Evolutionary conservation across 257 asterid species (phyloP), one percentile per base, ranked within the genome.

Genomic region (Coffea eugenioides): DNA sequence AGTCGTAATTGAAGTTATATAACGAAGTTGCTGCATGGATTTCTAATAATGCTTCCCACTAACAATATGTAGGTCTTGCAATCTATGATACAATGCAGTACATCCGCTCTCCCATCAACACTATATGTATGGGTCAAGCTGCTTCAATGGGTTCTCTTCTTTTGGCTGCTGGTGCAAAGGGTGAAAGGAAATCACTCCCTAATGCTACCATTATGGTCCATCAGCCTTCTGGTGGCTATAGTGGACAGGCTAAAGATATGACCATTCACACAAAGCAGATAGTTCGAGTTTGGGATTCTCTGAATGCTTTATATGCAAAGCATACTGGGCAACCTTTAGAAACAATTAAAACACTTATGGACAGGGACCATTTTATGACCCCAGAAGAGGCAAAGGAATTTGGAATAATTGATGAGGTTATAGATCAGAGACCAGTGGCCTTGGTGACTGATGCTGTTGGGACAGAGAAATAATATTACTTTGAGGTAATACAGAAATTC

Each of bases 101-200:
- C 77, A 95, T 95, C 69, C 87, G 95, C 64, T 95, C 97, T 80
- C 99, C 99, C 34, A 85, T 95, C 82, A 90, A 92, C 75, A 95
- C 99, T 8, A 90, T 87, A 69, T 95, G 99, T 79, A 88, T 95
- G 75, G 99, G 99, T 49, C 99, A 92, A 85, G 98, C 99, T 78
- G 98, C 99, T 80, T 93, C 99, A 5, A 95, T 95, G 99, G 99
- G 85, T 65, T 95, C 99, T 82, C 98, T 95, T 73, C 97, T 95
- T 75, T 84, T 95, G 87, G 97, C 98, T 75, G 94, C 99, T 83
- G 99, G 99, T 69, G 91, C 99, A 57, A 93, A 92, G 88, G 99
- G 99, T 80, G 91, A 90, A 91, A 89, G 99, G 77, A 84, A 91
- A 66, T 76, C 97, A 77, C 97, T 95, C 64, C 99, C 99, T 61